phyloP scores from a whole-genome alignment of 139 green algal genomes.

The Micromonas commoda region DNA sequence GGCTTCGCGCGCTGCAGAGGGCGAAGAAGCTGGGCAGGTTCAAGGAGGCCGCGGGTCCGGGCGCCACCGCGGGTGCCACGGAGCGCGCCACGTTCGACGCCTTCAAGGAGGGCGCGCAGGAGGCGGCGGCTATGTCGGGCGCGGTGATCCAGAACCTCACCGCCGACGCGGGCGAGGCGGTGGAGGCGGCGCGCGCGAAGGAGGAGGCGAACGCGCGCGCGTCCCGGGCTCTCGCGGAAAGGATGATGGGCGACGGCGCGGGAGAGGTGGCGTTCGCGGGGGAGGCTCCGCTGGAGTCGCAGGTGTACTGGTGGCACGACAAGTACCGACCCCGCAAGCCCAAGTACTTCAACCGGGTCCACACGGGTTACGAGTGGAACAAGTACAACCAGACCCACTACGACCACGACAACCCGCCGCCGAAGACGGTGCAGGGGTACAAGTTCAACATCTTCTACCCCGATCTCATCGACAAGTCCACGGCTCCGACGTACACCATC shows the following conservation, averaged over 20 bases:
- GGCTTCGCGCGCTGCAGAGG: background rate
- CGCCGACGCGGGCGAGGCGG: background rate
- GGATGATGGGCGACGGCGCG: slow-evolving; percentile 19
- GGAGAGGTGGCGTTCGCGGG: slow-evolving; percentile 6
- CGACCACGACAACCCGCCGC: slow-evolving; percentile 96
- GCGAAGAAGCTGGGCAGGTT: background rate
- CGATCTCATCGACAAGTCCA: slow-evolving; percentile 85
- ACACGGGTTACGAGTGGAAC: slow-evolving; percentile 98
- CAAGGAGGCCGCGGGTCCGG: background rate
- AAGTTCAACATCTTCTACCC: slow-evolving; percentile 99
- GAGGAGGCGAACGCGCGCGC: background rate
- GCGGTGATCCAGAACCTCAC: background rate
- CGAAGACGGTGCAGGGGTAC: slow-evolving; percentile 97
- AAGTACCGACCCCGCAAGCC: slow-evolving; percentile 94
- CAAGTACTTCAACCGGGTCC: slow-evolving; percentile 98
- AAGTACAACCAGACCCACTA: slow-evolving; percentile 99
- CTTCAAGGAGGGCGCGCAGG: background rate
- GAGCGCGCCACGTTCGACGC: background rate
- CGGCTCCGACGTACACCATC: slow-evolving; percentile 51
- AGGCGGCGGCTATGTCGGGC: background rate
- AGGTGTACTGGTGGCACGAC: slow-evolving; percentile 48
- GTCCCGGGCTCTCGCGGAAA: slow-evolving; percentile 2
- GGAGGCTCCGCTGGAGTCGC: background rate
- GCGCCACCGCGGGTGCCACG: background rate
- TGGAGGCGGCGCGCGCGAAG: background rate